Evolutionary conservation across 2,329 filamentous ascomycete genomes (phyloP), one percentile per base, ranked within the genome.

Genomic region (Fusarium sacchari): DNA sequence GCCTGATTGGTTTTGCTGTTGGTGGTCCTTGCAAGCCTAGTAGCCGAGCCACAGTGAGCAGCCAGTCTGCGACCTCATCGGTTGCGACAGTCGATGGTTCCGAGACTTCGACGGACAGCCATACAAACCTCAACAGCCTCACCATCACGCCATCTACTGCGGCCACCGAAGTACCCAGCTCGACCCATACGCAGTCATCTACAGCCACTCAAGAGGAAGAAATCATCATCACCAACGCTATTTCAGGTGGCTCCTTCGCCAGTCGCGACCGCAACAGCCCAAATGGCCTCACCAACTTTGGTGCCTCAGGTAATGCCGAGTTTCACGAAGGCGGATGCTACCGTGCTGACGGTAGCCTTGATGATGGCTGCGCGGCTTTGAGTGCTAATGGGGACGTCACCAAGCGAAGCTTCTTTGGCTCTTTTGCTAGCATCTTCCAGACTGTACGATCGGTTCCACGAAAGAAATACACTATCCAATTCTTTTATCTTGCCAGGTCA

Each of bases 291-390:
- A 49, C 18, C 7, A 30, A 42, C 22, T 55, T 71, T 15, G 49
- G 24, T 7, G 24, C 50, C 12, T 17, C 46, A 1, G 66, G 68
- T 7, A 46, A 66, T 10, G 68, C 50, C 3, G 52, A 26, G 2
- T 53, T 60, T 12, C 66, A 66, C 4, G 28, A 37, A 20, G 67
- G 66, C 1, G 66, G 49, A 7, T 71, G 69, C 12, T 71, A 56
- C 28, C 66, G 40, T 34, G 52, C 3, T 3, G 69, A 71, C 5
- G 47, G 57, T 1, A 71, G 69, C 14, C 18, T 30, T 0, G 67
- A 71, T 1, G 52, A 71, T 34, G 67, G 69, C 18, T 71, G 69
- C 10, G 69, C 61, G 18, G 43, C 67, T n/a, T 22, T 71, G 36
- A 55, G 28, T 22, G 61, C 61, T 5, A 37, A 22, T 10, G 60